phyloP scores from a whole-genome alignment of 768 basidiomycete genomes.

The Butyriboletus loyo region DNA sequence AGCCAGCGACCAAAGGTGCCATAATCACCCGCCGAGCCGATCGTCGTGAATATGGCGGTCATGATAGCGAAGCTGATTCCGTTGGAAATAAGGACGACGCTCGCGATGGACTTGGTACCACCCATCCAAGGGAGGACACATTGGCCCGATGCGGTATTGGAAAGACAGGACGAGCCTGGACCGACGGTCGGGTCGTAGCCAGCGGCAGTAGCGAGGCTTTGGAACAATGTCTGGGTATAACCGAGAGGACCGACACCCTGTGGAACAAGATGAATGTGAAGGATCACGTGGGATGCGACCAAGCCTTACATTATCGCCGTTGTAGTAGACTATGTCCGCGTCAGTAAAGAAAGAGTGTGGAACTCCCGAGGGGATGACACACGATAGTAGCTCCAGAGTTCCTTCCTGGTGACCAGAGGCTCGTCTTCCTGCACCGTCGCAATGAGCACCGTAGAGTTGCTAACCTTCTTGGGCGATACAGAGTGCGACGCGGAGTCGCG shows the following conservation, averaged over 20 bases:
- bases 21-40: constrained; percentile 45
- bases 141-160: constrained; percentile 56
- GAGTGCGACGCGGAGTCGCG: constrained; percentile 5
- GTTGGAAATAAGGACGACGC: constrained; percentile 73
- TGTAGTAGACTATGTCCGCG: constrained; percentile 62
- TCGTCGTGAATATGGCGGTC: constrained; percentile 79
- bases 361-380: background rate
- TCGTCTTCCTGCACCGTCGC: constrained; percentile 48
- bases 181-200: constrained; percentile 71
- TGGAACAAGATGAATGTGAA: background rate
- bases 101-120: constrained; percentile 71
- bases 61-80: constrained; percentile 77
- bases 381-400: constrained; percentile 83
- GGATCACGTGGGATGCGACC: background rate
- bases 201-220: constrained; percentile 65
- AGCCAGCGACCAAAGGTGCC: constrained; percentile 71
- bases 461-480: background rate
- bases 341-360: background rate
- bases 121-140: constrained; percentile 78
- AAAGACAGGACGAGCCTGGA: constrained; percentile 65
- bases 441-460: constrained; percentile 32
- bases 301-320: constrained; percentile 67
- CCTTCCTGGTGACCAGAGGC: constrained; percentile 66
- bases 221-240: constrained; percentile 74
- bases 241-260: constrained; percentile 68